Conservation (phyloP, 1,284 basidiomycete species). For the Leccinum angustisporum region DNA sequence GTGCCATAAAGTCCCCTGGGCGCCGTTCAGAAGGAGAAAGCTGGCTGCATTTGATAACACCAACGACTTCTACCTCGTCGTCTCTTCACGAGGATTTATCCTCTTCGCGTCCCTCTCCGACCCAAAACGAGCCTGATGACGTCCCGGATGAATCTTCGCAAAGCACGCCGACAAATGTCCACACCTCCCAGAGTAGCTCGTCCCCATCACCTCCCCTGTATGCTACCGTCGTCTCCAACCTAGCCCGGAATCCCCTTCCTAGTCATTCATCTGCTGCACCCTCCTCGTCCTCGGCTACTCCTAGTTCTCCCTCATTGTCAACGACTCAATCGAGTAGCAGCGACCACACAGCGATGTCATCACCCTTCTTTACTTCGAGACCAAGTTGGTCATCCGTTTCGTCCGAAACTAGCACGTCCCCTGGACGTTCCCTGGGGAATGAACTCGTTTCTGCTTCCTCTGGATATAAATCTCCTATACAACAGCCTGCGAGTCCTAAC, state of each 20-base stretch:
- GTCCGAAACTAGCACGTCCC: conserved; percentile 25
- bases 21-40: conserved; percentile 32
- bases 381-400: conserved; percentile 30
- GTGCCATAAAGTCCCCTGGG: conserved; percentile 14
- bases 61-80: conserved; percentile 29
- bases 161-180: conserved; percentile 8
- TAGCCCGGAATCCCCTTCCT: conserved; percentile 15
- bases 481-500: conserved; percentile 27
- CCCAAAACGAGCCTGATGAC: conserved; percentile 7
- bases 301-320: conserved; percentile 20
- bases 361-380: conserved; percentile 16
- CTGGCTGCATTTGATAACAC: conserved; percentile 35
- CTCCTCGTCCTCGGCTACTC: conserved; percentile 11
- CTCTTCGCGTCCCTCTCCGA: background rate
- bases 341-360: conserved; percentile 16
- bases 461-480: conserved; percentile 21
- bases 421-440: conserved; percentile 17
- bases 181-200: conserved; percentile 8
- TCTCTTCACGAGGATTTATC: conserved; percentile 13
- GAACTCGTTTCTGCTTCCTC: conserved; percentile 18
- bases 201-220: conserved; percentile 28
- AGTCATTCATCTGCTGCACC: conserved; percentile 10
- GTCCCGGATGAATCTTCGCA: conserved; percentile 7
- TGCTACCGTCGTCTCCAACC: conserved; percentile 25
- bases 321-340: conserved; percentile 16